A percentile compares a stretch with the other conserved stretches of the same genome.
Conservation (phyloP, 148 eudicot genomes). For the Persicaria maculosa region DNA sequence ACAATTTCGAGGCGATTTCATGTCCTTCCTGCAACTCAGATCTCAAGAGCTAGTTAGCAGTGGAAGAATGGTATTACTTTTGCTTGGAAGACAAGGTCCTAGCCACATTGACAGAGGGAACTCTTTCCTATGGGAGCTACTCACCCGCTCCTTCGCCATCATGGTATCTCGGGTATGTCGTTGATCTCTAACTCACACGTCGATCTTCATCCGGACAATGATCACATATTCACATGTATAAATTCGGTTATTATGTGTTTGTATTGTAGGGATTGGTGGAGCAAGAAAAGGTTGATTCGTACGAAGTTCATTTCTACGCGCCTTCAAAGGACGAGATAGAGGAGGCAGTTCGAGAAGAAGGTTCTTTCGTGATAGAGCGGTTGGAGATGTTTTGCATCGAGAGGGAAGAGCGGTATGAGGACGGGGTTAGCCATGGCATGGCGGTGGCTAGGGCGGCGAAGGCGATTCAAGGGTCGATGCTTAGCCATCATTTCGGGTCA, state of each 20-base stretch:
- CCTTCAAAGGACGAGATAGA: conserved; percentile 69
- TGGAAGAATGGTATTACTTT: conserved; percentile 65
- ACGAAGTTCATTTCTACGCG: conserved; percentile 80
- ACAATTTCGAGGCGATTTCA: conserved; percentile 71
- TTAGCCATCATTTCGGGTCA: conserved; percentile 70
- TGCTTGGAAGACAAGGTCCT: conserved; percentile 52
- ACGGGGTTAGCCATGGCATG: conserved; percentile 35
- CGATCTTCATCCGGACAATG: not conserved
- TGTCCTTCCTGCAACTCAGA: conserved; percentile 48
- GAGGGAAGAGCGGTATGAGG: conserved; percentile 7
- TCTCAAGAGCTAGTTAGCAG: conserved; percentile 50
- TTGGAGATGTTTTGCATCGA: conserved; percentile 53
- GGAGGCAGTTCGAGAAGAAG: conserved; percentile 54
- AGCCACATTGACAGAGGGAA: conserved; percentile 65
- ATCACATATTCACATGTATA: not conserved
- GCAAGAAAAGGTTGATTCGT: conserved; percentile 60
- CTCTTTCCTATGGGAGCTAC: conserved; percentile 71
- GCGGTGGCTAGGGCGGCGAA: conserved; percentile 61
- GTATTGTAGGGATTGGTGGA: conserved; percentile 42
- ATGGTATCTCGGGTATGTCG: conserved; percentile 44
- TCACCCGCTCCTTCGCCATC: conserved; percentile 45
- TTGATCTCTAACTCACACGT: not conserved
- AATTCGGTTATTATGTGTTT: not conserved
- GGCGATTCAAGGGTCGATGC: conserved; percentile 78
- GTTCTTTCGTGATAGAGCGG: conserved; percentile 45